Evolutionary conservation across 2,329 filamentous ascomycete species (phyloP).

Genomic region (Moelleriella libera): DNA sequence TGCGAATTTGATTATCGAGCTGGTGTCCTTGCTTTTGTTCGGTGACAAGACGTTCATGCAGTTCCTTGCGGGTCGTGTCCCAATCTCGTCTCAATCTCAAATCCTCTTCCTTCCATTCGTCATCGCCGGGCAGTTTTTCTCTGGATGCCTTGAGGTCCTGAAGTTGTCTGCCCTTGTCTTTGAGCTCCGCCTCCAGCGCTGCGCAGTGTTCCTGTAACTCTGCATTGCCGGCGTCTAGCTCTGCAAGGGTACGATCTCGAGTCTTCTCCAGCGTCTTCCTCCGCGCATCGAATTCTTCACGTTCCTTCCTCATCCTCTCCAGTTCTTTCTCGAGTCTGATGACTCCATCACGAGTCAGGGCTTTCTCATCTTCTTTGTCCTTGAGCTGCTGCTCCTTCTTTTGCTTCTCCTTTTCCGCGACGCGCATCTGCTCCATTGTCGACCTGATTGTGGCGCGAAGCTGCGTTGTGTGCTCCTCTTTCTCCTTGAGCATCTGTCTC

Average conservation of each 20-base stretch:
- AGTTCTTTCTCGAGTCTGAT: slow-evolving; percentile 53
- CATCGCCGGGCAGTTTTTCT: slow-evolving; percentile 47
- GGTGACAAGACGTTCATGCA: slow-evolving; percentile 34
- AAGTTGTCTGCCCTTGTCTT: slow-evolving; percentile 50
- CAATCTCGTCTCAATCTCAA: slow-evolving; percentile 39
- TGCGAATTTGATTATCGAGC: slow-evolving; percentile 29
- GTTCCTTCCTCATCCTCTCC: slow-evolving; percentile 42
- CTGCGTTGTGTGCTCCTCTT: slow-evolving; percentile 79
- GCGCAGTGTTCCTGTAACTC: slow-evolving; percentile 50
- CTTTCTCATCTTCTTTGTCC: slow-evolving; percentile 53
- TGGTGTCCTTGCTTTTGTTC: slow-evolving; percentile 32
- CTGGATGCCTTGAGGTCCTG: slow-evolving; percentile 60
- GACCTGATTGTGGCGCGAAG: slow-evolving; percentile 68
- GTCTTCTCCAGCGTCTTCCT: slow-evolving; percentile 35
- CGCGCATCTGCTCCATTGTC: slow-evolving; percentile 68
- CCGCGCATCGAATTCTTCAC: slow-evolving; percentile 38
- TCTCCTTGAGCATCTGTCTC: slow-evolving; percentile 66
- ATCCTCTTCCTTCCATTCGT: slow-evolving; percentile 38
- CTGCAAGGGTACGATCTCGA: slow-evolving; percentile 34
- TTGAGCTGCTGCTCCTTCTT: slow-evolving; percentile 62
- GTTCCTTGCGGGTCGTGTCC: slow-evolving; percentile 35
- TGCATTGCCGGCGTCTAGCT: slow-evolving; percentile 39
- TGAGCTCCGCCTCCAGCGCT: slow-evolving; percentile 57
- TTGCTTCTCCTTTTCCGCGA: slow-evolving; percentile 61
- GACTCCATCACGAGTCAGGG: slow-evolving; percentile 57